Conservation (phyloP, 768 basidiomycete genomes). For the Amanita fuliginea region DNA sequence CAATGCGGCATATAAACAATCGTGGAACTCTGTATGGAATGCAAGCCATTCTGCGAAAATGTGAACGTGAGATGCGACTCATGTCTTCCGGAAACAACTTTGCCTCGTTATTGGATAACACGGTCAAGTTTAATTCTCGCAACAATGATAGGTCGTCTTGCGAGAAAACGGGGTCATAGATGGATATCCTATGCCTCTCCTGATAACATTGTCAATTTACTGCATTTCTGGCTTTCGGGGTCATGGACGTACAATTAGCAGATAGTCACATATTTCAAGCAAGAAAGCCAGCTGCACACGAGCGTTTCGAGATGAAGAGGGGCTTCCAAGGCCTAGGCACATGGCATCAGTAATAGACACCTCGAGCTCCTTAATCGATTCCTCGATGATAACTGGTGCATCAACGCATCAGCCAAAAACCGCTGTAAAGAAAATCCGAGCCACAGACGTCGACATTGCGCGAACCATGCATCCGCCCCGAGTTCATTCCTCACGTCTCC, state of each 20-base stretch:
- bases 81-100: slow-evolving; percentile 18
- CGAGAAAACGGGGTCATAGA: slow-evolving; percentile 72
- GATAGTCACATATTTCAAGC: slow-evolving; percentile 35
- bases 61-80: background rate
- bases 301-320: slow-evolving; percentile 47
- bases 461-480: slow-evolving; percentile 38
- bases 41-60: slow-evolving; percentile 19
- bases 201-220: slow-evolving; percentile 15
- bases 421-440: background rate
- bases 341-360: slow-evolving; percentile 29
- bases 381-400: slow-evolving; percentile 22
- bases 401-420: slow-evolving; percentile 4
- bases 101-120: slow-evolving; percentile 36
- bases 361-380: slow-evolving; percentile 17
- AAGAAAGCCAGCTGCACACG: slow-evolving; percentile 64
- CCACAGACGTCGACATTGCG: slow-evolving; percentile 44
- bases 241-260: slow-evolving; percentile 48
- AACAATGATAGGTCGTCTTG: slow-evolving; percentile 46
- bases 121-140: slow-evolving; percentile 25
- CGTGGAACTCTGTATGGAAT: slow-evolving; percentile 33
- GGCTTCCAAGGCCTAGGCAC: slow-evolving; percentile 70
- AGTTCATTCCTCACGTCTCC: slow-evolving; percentile 36
- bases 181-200: slow-evolving; percentile 35
- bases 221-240: background rate
- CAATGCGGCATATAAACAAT: slow-evolving; percentile 77